Conservation (phyloP, 495 filamentous ascomycete species). For the Penicillium daleae region DNA sequence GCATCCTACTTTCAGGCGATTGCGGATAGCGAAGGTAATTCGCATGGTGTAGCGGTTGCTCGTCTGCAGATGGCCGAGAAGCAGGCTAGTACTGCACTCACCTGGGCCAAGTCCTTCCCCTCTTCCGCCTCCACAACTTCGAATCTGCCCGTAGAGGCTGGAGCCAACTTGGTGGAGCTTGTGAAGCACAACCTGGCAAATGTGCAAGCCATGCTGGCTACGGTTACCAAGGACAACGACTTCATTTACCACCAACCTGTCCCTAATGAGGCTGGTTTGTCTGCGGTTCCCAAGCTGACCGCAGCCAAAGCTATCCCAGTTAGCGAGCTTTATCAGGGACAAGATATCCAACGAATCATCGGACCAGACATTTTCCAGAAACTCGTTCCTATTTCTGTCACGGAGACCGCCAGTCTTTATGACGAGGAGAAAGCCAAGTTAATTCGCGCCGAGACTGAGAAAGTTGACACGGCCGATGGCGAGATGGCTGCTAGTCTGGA, state of each 20-base stretch:
- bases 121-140: conserved; percentile 76
- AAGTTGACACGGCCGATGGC: conserved; percentile 84
- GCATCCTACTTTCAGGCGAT: conserved; percentile 95
- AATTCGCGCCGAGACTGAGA: conserved; percentile 89
- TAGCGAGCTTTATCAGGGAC: conserved; percentile 92
- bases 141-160: conserved; percentile 82
- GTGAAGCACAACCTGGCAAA: conserved; percentile 79
- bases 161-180: conserved; percentile 70
- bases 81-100: conserved; percentile 72
- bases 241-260: conserved; percentile 96
- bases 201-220: conserved; percentile 76
- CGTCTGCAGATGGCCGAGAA: conserved; percentile 81
- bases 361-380: conserved; percentile 97
- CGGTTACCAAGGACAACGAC: conserved; percentile 90
- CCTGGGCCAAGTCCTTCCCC: conserved; percentile 80
- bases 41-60: conserved; percentile 84
- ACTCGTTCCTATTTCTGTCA: conserved; percentile 94
- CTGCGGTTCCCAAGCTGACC: conserved; percentile 84
- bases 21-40: conserved; percentile 84
- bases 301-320: conserved; percentile 99
- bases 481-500: conserved; percentile 96
- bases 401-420: conserved; percentile 94
- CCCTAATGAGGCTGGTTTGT: conserved; percentile 78
- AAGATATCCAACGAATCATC: conserved; percentile 95
- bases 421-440: conserved; percentile 99